Conservation (phyloP, 345 rosid genomes). For the Citrus sinensis region DVS_A1.0 CM039166.1:15434501-15435000, state of each 20-base stretch:
- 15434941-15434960: rapidly evolving
- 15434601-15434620: not conserved
- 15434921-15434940: not conserved
- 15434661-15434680: not conserved
- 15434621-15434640: not conserved
- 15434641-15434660: not conserved
- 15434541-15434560: not conserved
- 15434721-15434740: not conserved
- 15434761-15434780: not conserved
- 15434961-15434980: too few relatives aligned
- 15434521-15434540: not conserved
- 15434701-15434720: not conserved
- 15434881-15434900: not conserved
- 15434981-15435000: too few relatives aligned
- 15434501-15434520: not conserved
- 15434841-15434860: not conserved
- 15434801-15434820: not conserved
- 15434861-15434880: not conserved
- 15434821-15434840: not conserved
- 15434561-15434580: constrained; percentile 4
- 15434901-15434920: not conserved
- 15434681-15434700: not conserved
- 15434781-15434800: not conserved
- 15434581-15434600: not conserved
- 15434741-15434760: not conserved